These are phyloP conservation scores for Myrica gale DNA, from an alignment of 306 rosid species.

Conservation along the genomic window DNA sequence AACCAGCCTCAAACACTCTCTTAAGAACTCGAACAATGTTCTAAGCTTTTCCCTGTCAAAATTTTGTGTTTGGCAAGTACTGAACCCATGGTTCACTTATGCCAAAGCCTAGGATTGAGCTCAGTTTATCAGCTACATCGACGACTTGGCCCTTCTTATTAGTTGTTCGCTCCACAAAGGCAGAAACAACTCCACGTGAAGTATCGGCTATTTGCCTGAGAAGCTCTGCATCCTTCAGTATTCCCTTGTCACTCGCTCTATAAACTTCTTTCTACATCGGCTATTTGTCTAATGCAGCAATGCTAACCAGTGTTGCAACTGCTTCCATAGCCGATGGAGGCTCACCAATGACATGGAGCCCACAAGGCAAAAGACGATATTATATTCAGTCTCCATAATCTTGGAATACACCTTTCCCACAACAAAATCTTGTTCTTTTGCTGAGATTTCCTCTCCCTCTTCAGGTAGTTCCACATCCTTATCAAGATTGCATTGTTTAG, in stretches of 20 bases:
- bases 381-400: conserved; percentile 99
- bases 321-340: conserved; percentile 99
- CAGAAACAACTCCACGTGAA: conserved; percentile 76
- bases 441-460: conserved; percentile 72
- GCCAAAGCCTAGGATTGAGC: conserved; percentile 80
- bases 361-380: conserved; percentile 91
- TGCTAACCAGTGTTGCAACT: conserved; percentile 92
- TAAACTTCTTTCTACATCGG: conserved; percentile 85
- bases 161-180: conserved; percentile 85
- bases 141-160: conserved; percentile 93
- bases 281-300: conserved; percentile 89
- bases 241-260: conserved; percentile 79
- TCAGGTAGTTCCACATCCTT: conserved; percentile 92
- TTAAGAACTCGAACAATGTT: conserved; percentile 61
- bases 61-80: conserved; percentile 79
- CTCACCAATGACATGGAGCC: conserved; percentile 94
- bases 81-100: conserved; percentile 92
- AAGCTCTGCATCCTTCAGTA: conserved; percentile 94
- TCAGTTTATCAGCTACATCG: conserved; percentile 65
- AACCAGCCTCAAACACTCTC: conserved; percentile 78
- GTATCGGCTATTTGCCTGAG: conserved; percentile 84
- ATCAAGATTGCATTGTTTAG: conserved; percentile 94
- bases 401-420: conserved; percentile 92
- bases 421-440: conserved; percentile 83
- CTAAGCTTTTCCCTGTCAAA: conserved; percentile 83